These are phyloP conservation scores for Theileria parva DNA, from an alignment of 169 alveolate species.

Conservation along the genomic window DNA sequence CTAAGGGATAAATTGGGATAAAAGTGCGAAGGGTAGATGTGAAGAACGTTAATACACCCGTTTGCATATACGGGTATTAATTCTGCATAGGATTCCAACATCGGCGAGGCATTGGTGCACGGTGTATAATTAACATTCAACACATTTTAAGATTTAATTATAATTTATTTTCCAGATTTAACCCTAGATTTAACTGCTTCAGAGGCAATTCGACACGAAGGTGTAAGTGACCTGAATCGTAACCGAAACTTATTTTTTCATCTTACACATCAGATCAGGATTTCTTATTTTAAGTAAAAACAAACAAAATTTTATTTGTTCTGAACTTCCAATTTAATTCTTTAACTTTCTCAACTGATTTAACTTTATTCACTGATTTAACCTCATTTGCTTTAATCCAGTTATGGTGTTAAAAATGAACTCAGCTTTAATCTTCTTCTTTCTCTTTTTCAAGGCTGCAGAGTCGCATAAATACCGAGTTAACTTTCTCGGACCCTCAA, in stretches of 20 bases:
- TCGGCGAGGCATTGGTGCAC: constrained; percentile 8
- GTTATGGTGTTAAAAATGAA: constrained; percentile 5
- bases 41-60: neutral
- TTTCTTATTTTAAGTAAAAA: no score
- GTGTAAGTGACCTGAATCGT: constrained; percentile 15
- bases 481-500: constrained; percentile 11
- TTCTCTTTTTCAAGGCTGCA: constrained; percentile 1
- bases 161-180: constrained; percentile 9
- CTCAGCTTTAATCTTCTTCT: neutral
- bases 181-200: constrained; percentile 6
- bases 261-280: no score
- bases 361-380: no score
- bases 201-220: constrained; percentile 3
- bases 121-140: neutral
- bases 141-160: constrained; percentile 8
- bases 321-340: no score
- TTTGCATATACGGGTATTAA: neutral
- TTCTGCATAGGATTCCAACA: constrained; percentile 20
- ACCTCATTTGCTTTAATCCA: no score
- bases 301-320: no score
- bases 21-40: no score
- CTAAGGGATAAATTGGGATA: no score
- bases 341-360: no score
- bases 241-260: no score
- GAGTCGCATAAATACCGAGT: constrained; percentile 11